phyloP scores from a whole-genome alignment of 257 asterid genomes.

The Penstemon eatonii region DNA sequence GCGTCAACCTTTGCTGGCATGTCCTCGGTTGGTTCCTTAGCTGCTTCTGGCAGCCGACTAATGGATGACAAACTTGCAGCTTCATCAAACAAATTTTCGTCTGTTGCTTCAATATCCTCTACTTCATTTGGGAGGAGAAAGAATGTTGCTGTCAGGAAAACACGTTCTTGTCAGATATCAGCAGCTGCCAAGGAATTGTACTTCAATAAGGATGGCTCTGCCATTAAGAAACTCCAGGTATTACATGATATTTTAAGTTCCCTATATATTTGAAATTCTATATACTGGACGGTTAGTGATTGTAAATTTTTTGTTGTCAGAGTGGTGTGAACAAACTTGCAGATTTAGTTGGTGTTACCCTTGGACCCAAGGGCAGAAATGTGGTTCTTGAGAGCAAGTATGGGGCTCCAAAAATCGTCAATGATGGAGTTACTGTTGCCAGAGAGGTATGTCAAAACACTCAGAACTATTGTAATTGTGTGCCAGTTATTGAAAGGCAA shows the following conservation, averaged over 20 bases:
- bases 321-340: constrained; percentile 91
- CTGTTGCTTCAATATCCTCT: constrained; percentile 63
- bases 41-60: constrained; percentile 57
- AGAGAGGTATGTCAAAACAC: constrained; percentile 55
- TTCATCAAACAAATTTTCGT: constrained; percentile 63
- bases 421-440: constrained; percentile 95
- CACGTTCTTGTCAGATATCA: constrained; percentile 45
- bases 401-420: constrained; percentile 92
- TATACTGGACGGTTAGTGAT: not conserved
- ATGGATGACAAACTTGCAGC: constrained; percentile 48
- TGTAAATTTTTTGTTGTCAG: constrained; percentile 42
- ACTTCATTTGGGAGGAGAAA: constrained; percentile 53
- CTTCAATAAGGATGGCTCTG: constrained; percentile 94
- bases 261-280: not conserved
- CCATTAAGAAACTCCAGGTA: constrained; percentile 82
- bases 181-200: constrained; percentile 87
- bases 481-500: not conserved
- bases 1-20: constrained; percentile 71
- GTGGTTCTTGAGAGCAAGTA: constrained; percentile 94
- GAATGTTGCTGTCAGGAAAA: constrained; percentile 41
- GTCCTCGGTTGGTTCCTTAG: constrained; percentile 71
- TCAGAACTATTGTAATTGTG: not conserved
- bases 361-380: constrained; percentile 96
- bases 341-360: constrained; percentile 92
- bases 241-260: constrained; percentile 6